Evolutionary conservation across 108 stramenopile species (phyloP).

Genomic region (Discostella stelligeroides): DNA sequence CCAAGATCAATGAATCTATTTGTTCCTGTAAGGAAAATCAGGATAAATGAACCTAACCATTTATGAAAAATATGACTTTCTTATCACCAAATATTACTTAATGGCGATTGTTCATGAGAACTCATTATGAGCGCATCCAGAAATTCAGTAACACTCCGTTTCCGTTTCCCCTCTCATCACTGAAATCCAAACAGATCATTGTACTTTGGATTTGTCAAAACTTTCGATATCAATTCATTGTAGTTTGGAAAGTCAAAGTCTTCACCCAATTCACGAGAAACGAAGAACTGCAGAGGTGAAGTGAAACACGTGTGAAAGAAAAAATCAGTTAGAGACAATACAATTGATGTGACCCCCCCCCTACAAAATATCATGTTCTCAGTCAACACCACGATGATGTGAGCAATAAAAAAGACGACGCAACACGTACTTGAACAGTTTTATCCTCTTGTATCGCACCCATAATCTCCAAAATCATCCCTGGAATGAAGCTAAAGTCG

Average conservation of each 20-base stretch:
- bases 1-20: too few relatives aligned
- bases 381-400: not conserved
- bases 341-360: too few relatives aligned
- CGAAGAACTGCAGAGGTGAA: conserved; percentile 19
- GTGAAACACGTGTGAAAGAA: not conserved
- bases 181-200: conserved; percentile 22
- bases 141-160: too few relatives aligned
- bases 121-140: too few relatives aligned
- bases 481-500: conserved; percentile 22
- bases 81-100: too few relatives aligned
- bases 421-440: conserved; percentile 27
- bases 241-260: conserved; percentile 35
- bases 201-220: conserved; percentile 39
- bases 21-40: too few relatives aligned
- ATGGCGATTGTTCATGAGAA: too few relatives aligned
- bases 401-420: not conserved
- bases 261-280: conserved; percentile 33
- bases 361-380: not conserved
- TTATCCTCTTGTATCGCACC: conserved; percentile 12
- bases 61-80: too few relatives aligned
- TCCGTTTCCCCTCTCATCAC: too few relatives aligned
- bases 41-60: too few relatives aligned
- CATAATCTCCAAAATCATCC: conserved; percentile 34
- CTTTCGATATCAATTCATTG: conserved; percentile 43
- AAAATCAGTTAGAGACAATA: not conserved